Evolutionary conservation across 768 basidiomycete species (phyloP).

Genomic region (Lentinula raphanica): DNA sequence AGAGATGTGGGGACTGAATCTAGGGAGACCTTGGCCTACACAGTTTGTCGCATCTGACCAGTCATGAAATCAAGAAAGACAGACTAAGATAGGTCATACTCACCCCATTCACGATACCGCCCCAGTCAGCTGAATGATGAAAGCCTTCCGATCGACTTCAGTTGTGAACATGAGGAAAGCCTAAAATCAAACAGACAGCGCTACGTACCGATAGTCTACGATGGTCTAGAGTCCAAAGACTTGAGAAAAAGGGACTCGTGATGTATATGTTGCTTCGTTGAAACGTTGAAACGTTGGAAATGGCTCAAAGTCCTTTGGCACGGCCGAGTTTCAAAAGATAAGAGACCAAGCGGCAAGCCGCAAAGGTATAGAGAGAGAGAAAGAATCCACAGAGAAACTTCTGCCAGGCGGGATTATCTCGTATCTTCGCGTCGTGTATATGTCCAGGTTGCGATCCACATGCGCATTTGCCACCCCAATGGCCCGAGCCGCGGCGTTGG

Average conservation of each 20-base stretch:
- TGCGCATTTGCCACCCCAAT: background rate
- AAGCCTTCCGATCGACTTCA: background rate
- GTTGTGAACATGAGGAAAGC: background rate
- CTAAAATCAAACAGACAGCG: background rate
- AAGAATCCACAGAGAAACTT: background rate
- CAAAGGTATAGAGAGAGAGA: background rate
- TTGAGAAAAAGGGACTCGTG: background rate
- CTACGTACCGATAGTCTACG: background rate
- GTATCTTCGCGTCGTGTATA: background rate
- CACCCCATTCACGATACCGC: background rate
- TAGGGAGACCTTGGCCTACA: background rate
- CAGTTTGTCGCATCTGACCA: background rate
- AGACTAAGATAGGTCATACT: background rate
- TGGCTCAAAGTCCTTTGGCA: too few relatives aligned
- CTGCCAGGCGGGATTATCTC: background rate
- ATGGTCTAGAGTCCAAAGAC: background rate
- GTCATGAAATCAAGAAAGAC: background rate
- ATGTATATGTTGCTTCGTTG: background rate
- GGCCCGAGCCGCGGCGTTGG: background rate
- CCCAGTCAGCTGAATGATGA: background rate
- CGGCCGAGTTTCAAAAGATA: background rate
- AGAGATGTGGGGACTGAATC: background rate
- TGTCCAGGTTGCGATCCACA: background rate
- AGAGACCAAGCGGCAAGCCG: background rate
- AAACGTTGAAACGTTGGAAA: background rate